These are phyloP conservation scores for Rhododendron kiyosumense DNA, from an alignment of 148 eudicot genomes.

Conservation along the genomic window DNA sequence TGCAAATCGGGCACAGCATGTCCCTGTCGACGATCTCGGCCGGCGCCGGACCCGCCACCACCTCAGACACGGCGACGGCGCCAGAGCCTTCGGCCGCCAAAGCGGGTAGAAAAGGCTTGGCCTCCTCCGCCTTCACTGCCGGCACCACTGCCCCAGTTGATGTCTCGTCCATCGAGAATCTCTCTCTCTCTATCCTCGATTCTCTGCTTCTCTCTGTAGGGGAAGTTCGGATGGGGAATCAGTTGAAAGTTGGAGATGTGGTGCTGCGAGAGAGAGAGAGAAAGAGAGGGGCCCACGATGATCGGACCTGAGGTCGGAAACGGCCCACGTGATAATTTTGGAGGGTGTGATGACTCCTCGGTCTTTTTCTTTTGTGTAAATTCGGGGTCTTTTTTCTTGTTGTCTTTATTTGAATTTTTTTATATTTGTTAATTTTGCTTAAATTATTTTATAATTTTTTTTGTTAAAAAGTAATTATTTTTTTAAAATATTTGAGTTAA, in stretches of 20 bases:
- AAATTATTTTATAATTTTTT: no score
- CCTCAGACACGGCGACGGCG: not conserved
- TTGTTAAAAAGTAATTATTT: no score
- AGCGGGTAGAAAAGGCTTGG: constrained; percentile 13
- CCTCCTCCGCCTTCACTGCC: constrained; percentile 30
- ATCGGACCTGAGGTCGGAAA: constrained; percentile 17
- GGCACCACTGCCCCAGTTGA: constrained; percentile 46
- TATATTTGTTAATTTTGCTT: no score
- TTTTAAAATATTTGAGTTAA: no score
- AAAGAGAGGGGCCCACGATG: constrained; percentile 14
- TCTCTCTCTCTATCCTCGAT: not conserved
- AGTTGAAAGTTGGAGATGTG: not conserved
- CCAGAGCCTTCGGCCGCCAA: constrained; percentile 11
- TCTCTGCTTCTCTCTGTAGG: not conserved
- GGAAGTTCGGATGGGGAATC: not conserved
- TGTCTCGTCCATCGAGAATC: constrained; percentile 24
- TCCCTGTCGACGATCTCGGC: constrained; percentile 50
- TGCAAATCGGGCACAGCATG: constrained; percentile 47
- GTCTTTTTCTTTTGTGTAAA: not conserved
- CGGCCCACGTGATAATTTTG: constrained; percentile 22
- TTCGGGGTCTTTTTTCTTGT: no score
- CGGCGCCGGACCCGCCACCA: not conserved
- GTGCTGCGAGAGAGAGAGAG: not conserved
- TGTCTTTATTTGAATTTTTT: no score
- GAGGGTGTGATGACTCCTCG: not conserved